Conservation (phyloP, 106 monocot genomes). For the Dendrobium huoshanense region DNA sequence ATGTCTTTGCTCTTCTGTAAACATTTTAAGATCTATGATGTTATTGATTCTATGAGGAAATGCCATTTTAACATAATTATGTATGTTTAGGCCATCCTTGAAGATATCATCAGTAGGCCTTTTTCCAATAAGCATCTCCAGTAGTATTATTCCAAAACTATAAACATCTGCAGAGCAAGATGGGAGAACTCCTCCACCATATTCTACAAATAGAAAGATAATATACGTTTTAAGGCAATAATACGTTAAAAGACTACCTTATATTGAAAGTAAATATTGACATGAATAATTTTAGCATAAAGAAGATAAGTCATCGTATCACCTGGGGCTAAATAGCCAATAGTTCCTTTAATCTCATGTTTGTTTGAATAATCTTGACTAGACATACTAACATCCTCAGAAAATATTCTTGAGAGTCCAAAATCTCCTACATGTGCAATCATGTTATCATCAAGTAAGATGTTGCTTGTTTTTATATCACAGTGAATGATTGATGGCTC, state of each 20-base stretch:
- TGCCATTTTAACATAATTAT: background rate
- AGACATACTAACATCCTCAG: background rate
- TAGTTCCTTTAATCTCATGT: background rate
- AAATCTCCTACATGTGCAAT: constrained; percentile 38
- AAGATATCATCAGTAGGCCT: constrained; percentile 21
- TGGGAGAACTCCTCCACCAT: constrained; percentile 1
- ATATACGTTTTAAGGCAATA: background rate
- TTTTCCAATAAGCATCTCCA: constrained; percentile 15
- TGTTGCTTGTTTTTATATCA: constrained; percentile 25
- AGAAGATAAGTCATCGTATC: background rate
- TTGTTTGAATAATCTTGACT: background rate
- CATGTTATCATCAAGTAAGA: constrained; percentile 34
- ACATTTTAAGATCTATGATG: background rate
- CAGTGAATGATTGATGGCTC: constrained; percentile 31
- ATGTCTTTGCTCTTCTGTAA: background rate
- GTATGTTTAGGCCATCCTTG: background rate
- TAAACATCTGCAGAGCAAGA: constrained; percentile 16
- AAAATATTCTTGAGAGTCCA: constrained; percentile 24
- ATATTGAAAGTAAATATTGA: background rate
- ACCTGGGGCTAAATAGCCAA: constrained; percentile 1
- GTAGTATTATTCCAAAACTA: constrained; percentile 12
- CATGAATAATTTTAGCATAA: background rate
- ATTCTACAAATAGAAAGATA: constrained; percentile 6
- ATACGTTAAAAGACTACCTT: too few relatives aligned
- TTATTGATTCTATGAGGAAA: background rate